phyloP scores from a whole-genome alignment of 306 rosid genomes.

The Quercus alba region DNA sequence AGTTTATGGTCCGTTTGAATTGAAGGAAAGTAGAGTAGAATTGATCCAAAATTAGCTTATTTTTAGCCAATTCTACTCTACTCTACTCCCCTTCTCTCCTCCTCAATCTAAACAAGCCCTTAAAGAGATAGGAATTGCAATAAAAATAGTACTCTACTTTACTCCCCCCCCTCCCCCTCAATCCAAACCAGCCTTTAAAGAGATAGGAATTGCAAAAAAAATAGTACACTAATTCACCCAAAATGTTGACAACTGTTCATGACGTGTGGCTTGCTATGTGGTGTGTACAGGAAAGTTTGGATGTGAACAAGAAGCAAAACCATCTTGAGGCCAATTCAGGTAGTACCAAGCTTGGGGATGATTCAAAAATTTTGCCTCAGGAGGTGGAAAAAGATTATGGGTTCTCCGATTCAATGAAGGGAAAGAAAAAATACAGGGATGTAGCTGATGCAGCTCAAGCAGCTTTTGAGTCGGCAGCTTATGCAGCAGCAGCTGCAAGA shows the following conservation, averaged over 20 bases:
- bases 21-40: rapidly evolving
- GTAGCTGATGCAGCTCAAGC: constrained; percentile 95
- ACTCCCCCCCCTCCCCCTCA: too few species aligned
- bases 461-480: constrained; percentile 89
- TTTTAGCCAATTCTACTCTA: too few species aligned
- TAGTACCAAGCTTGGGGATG: constrained; percentile 24
- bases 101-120: too few species aligned
- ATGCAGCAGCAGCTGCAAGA: constrained; percentile 87
- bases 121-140: too few species aligned
- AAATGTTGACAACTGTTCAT: background rate
- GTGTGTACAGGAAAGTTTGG: constrained; percentile 43
- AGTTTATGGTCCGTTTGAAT: background rate
- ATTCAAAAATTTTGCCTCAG: constrained; percentile 24
- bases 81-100: too few species aligned
- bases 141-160: too few species aligned
- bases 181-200: background rate
- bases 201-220: background rate
- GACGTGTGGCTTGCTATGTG: constrained; percentile 9
- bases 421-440: constrained; percentile 53
- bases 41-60: too few species aligned
- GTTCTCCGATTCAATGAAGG: constrained; percentile 43
- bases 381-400: constrained; percentile 35
- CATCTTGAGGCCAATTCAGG: constrained; percentile 24
- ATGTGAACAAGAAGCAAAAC: constrained; percentile 29
- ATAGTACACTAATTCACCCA: background rate